A percentile compares a stretch with the other conserved stretches of the same genome.
phyloP scores from a whole-genome alignment of 75 land plant genomes.

The Pinus albicaulis region DNA sequence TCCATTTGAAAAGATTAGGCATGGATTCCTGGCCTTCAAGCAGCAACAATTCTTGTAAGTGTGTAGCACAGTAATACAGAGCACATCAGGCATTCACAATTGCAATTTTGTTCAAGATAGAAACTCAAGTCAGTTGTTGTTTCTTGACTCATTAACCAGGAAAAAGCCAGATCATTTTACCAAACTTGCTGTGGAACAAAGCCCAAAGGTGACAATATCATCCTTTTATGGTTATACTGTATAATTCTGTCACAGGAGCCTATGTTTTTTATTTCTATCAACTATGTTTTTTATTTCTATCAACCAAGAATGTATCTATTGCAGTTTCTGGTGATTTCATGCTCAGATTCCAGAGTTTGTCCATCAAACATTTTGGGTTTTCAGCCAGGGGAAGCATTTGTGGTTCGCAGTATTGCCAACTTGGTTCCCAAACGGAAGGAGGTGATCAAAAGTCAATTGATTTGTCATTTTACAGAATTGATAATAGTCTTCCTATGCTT shows the following conservation, averaged over 20 bases:
- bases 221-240: too few relatives aligned
- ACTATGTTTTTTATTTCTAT: too few relatives aligned
- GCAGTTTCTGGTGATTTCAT: conserved; percentile 95
- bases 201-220: conserved; percentile 48
- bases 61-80: too few relatives aligned
- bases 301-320: background rate
- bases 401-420: conserved; percentile 79
- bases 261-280: too few relatives aligned
- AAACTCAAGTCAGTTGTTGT: too few relatives aligned
- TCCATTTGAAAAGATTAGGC: conserved; percentile 40
- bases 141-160: too few relatives aligned
- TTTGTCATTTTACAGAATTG: too few relatives aligned
- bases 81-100: too few relatives aligned
- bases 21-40: conserved; percentile 58
- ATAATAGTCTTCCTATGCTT: too few relatives aligned
- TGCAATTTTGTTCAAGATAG: too few relatives aligned
- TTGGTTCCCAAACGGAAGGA: conserved; percentile 45
- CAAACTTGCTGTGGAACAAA: conserved; percentile 57
- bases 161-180: conserved; percentile 58
- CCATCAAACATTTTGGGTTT: conserved; percentile 80
- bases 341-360: conserved; percentile 92
- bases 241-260: too few relatives aligned
- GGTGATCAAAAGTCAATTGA: too few relatives aligned
- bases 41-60: conserved; percentile 27
- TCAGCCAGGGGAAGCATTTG: conserved; percentile 89